These are phyloP conservation scores for Alternaria tenuissima DNA, from an alignment of 2,329 filamentous ascomycete genomes.

Conservation along the genomic window DNA sequence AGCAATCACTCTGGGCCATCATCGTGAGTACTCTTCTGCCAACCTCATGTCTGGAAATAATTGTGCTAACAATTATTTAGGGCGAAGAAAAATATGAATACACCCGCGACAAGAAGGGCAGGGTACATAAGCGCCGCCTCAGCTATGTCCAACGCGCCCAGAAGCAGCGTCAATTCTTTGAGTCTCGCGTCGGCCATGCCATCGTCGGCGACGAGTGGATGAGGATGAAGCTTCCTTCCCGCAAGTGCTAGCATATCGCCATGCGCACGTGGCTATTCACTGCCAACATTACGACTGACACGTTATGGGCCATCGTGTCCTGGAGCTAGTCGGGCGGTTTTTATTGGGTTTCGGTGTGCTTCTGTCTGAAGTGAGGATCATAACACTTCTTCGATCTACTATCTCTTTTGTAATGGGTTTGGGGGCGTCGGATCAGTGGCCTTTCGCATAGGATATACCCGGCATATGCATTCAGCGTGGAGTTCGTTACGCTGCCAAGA, in stretches of 20 bases:
- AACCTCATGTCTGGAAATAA: neutral
- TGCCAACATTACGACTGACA: conserved; percentile 1
- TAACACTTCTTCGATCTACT: conserved; percentile 9
- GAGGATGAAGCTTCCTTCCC: conserved; percentile 26
- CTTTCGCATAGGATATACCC: conserved; percentile 20
- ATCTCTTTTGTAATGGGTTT: conserved; percentile 18
- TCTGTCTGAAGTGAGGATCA: neutral
- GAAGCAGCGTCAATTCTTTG: conserved; percentile 29
- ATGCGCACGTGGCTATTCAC: neutral
- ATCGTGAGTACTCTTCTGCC: conserved; percentile 20
- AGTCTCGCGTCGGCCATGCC: conserved; percentile 27
- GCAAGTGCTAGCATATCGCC: conserved; percentile 12
- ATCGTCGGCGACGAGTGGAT: conserved; percentile 37
- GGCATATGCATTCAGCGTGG: conserved; percentile 15
- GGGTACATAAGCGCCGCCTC: conserved; percentile 25
- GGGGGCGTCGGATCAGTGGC: conserved; percentile 8
- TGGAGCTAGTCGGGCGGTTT: conserved; percentile 2
- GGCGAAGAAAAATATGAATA: conserved; percentile 29
- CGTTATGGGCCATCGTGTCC: neutral
- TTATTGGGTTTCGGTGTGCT: conserved; percentile 4
- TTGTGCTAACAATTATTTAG: conserved; percentile 15
- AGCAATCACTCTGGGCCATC: conserved; percentile 26
- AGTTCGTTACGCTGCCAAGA: conserved; percentile 9
- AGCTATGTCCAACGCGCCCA: conserved; percentile 18
- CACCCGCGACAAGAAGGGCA: conserved; percentile 19